Base-by-base conservation (phyloP, 2,329 filamentous ascomycete species). In the Colletotrichum sp. region DNA sequence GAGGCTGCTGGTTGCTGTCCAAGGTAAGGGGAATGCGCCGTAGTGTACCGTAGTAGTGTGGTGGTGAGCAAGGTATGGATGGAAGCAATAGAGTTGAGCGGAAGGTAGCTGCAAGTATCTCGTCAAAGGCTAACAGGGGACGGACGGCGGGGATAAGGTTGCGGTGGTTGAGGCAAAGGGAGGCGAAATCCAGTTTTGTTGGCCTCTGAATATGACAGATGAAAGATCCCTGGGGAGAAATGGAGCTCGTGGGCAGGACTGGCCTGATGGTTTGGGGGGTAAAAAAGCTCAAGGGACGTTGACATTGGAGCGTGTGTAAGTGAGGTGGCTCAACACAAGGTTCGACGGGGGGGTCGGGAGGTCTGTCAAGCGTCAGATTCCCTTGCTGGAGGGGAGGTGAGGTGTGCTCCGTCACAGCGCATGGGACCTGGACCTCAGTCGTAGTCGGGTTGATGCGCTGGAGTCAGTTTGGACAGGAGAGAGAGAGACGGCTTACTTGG, bases 91-190 rank as follows among this genome's bases (percentile, higher is more conserved):
- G 59, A 30, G 16, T 32, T n/a, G 22, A 2, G 59, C 28, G n/a
- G 30, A 39, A 59, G 30, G 48, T 39, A 59, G 34, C 57, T 61
- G 34, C 34, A 32, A 34, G 63, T 60, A 48, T 68, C 64, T 19
- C 61, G 22, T 30, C 7, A 22, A 59, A 67, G 27, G 60, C 30
- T 59, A 71, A 67, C 32, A 34, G 19, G 25, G 55, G 65, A 30
- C n/a, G 32, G 25, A 64, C 67, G 59, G 72, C 67, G 67, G 60
- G 72, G 61, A 67, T 75, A 72, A 63, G 72, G 61, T 67, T 72
- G 72, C 72, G 57, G 63, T 72, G 61, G 39, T 22, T 57, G 68
- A 67, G 27, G 68, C 68, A 67, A 39, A 67, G n/a, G 64, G 25
- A 22, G 36, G 32, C 39, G n/a, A 63, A 63, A 30, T 39, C 59